phyloP scores from a whole-genome alignment of 73 alveolate genomes.

The Paramecium biaurelia region DNA sequence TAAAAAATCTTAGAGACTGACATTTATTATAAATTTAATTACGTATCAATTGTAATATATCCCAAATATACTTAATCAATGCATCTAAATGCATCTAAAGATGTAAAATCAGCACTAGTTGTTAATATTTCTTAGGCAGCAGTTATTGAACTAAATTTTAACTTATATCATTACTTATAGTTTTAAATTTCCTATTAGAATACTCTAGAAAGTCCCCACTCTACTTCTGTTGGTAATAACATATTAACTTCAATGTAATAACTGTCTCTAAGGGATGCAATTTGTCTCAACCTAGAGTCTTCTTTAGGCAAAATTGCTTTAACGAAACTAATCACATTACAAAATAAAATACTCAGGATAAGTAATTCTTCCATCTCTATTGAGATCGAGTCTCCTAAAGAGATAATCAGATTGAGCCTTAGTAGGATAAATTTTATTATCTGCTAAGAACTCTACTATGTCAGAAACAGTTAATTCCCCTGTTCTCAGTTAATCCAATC shows the following conservation, averaged over 20 bases:
- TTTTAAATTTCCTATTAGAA: constrained; percentile 23
- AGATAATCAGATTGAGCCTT: constrained; percentile 17
- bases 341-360: constrained; percentile 25
- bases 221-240: constrained; percentile 50
- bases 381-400: constrained; percentile 46
- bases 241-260: constrained; percentile 45
- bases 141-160: background rate
- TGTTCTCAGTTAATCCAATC: constrained; percentile 44
- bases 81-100: constrained; percentile 34
- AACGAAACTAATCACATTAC: background rate
- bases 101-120: constrained; percentile 14
- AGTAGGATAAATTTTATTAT: constrained; percentile 41
- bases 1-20: background rate
- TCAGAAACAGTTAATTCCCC: constrained; percentile 40
- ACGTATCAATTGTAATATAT: constrained; percentile 38
- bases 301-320: constrained; percentile 41
- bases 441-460: constrained; percentile 14
- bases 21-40: background rate
- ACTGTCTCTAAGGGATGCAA: constrained; percentile 44
- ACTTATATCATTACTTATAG: background rate
- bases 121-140: constrained; percentile 55
- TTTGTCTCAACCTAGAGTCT: constrained; percentile 21
- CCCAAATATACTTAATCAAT: constrained; percentile 27
- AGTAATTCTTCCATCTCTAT: constrained; percentile 53
- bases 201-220: constrained; percentile 55